Evolutionary conservation across 768 basidiomycete genomes (phyloP).

Genomic region (Dacryopinax primogenitus): DNA sequence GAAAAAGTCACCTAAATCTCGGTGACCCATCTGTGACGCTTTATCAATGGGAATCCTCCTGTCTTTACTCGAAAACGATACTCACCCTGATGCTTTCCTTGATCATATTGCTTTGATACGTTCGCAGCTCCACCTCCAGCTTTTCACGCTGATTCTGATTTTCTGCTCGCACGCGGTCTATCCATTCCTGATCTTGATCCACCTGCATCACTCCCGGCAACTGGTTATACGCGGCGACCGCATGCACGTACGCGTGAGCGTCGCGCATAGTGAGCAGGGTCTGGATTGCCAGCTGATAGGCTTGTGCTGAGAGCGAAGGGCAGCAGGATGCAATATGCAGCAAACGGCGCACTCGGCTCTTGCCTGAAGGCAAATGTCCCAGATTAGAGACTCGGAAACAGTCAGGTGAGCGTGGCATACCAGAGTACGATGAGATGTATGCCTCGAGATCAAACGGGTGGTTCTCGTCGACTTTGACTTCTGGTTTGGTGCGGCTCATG

Average conservation of each 20-base stretch:
- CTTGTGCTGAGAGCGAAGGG: conserved; percentile 58
- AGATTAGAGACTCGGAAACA: background rate
- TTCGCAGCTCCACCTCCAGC: conserved; percentile 87
- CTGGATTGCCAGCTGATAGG: conserved; percentile 51
- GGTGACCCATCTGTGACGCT: conserved; percentile 61
- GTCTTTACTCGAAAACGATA: too few relatives aligned
- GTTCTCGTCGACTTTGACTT: conserved; percentile 46
- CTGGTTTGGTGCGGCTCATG: background rate
- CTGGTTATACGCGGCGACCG: conserved; percentile 23
- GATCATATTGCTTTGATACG: conserved; percentile 92
- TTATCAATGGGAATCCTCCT: conserved; percentile 3
- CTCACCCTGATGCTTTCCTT: conserved; percentile 91
- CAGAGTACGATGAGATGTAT: conserved; percentile 63
- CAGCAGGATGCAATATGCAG: conserved; percentile 51
- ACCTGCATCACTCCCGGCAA: conserved; percentile 40
- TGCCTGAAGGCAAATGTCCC: conserved; percentile 35
- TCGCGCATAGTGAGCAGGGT: conserved; percentile 60
- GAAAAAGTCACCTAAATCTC: conserved; percentile 75
- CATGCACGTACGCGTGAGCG: conserved; percentile 28
- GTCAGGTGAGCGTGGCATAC: conserved; percentile 27
- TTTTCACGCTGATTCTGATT: conserved; percentile 66
- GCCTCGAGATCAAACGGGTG: conserved; percentile 83
- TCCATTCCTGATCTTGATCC: conserved; percentile 49
- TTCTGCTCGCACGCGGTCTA: conserved; percentile 50
- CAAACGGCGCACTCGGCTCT: conserved; percentile 61